Conservation (phyloP, 805 yeast species). For the Candida qinlingensis region DNA sequence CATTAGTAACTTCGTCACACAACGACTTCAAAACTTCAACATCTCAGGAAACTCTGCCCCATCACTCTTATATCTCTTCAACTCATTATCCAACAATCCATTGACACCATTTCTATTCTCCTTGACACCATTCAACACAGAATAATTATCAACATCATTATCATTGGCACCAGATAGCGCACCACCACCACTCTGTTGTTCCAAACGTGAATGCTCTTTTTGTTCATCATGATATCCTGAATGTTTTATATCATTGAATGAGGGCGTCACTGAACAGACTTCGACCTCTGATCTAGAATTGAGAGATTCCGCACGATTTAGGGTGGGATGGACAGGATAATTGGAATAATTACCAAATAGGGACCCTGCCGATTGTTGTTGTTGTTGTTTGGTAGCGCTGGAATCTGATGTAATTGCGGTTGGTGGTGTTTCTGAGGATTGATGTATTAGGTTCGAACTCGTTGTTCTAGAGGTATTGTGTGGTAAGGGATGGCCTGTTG, state of each 20-base stretch:
- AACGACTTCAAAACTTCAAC: conserved; percentile 3
- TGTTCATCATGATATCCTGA: not conserved
- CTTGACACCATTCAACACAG: not conserved
- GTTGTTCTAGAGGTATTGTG: not conserved
- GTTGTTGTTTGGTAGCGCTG: not conserved
- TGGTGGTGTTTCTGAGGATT: not conserved
- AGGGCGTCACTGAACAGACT: conserved; percentile 35
- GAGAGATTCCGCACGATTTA: conserved; percentile 3
- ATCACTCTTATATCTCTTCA: conserved; percentile 1
- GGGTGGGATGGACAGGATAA: not conserved
- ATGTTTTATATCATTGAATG: conserved; percentile 33
- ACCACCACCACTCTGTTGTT: not conserved
- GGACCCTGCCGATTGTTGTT: not conserved
- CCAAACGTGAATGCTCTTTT: too few species aligned
- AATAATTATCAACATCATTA: not conserved
- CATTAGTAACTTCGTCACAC: not conserved
- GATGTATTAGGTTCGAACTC: not conserved
- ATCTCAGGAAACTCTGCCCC: conserved; percentile 6
- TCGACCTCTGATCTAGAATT: conserved; percentile 25
- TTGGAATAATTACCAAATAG: conserved; percentile 7
- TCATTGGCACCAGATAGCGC: not conserved
- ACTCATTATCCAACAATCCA: conserved; percentile 5
- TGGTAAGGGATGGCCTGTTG: conserved; percentile 1
- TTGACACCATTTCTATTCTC: not conserved
- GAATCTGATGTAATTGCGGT: not conserved